These are phyloP conservation scores for Mallotus japonicus DNA, from an alignment of 441 rosid species.

Conservation along the genomic window DNA sequence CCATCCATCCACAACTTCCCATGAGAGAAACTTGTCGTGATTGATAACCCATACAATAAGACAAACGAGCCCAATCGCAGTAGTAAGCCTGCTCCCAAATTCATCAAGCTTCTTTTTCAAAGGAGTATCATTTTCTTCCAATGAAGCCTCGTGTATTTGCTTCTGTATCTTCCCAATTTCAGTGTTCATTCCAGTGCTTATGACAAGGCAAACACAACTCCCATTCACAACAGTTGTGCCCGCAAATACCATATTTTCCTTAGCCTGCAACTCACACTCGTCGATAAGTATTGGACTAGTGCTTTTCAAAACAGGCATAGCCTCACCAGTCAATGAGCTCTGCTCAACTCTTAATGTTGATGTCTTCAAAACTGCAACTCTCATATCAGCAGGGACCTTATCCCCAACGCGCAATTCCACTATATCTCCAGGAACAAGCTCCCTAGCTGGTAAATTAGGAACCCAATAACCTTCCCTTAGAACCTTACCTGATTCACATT, in stretches of 20 bases:
- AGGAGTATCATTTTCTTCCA: constrained; percentile 81
- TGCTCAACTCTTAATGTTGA: constrained; percentile 81
- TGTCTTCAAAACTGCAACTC: constrained; percentile 65
- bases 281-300: constrained; percentile 43
- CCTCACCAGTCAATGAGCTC: constrained; percentile 91
- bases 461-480: constrained; percentile 64
- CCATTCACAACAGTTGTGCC: constrained; percentile 90
- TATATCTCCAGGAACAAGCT: constrained; percentile 85
- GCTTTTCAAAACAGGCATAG: constrained; percentile 80
- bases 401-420: constrained; percentile 82
- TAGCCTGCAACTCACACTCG: constrained; percentile 78
- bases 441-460: constrained; percentile 70
- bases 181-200: constrained; percentile 73
- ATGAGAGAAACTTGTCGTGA: constrained; percentile 73
- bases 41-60: constrained; percentile 76
- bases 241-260: constrained; percentile 80
- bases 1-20: constrained; percentile 70
- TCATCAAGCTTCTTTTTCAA: constrained; percentile 86
- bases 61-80: constrained; percentile 73
- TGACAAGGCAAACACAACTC: constrained; percentile 59
- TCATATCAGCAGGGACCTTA: constrained; percentile 89
- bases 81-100: constrained; percentile 71
- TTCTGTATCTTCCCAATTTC: constrained; percentile 88
- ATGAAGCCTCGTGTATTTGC: constrained; percentile 84
- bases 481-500: constrained; percentile 74